Evolutionary conservation across 352 stramenopile species (phyloP).

Genomic region (Phytophthora gonapodyides): DNA sequence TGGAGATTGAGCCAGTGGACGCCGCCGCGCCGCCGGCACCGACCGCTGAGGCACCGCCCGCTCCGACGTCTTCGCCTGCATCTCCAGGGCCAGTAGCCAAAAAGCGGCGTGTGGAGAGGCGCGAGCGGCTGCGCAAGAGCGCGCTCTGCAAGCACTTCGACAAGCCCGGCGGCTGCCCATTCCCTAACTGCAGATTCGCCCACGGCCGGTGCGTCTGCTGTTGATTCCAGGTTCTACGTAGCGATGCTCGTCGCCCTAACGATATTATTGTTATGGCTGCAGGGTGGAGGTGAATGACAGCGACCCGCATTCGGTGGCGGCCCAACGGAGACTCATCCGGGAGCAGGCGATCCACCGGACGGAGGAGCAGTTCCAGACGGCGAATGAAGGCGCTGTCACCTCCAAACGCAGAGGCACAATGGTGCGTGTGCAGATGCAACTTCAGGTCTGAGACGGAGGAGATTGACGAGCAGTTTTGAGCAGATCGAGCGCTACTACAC

Average conservation of each 20-base stretch:
- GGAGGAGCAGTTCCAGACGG: slow-evolving; percentile 67
- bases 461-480: background rate
- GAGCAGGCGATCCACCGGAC: slow-evolving; percentile 69
- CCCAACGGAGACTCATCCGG: slow-evolving; percentile 80
- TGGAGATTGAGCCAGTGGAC: slow-evolving; percentile 20
- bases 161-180: slow-evolving; percentile 82
- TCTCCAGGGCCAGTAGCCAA: slow-evolving; percentile 40
- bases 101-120: slow-evolving; percentile 67
- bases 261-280: slow-evolving; percentile 2
- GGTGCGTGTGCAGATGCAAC: slow-evolving; percentile 34
- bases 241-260: background rate
- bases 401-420: slow-evolving; percentile 70
- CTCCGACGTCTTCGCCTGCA: slow-evolving; percentile 3
- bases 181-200: slow-evolving; percentile 83
- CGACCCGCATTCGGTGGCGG: slow-evolving; percentile 58
- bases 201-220: slow-evolving; percentile 54
- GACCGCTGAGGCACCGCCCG: background rate
- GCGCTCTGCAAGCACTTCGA: slow-evolving; percentile 88
- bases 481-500: slow-evolving; percentile 90
- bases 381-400: slow-evolving; percentile 37
- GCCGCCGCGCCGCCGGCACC: slow-evolving; percentile 8
- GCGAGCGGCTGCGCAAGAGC: slow-evolving; percentile 75
- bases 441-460: background rate
- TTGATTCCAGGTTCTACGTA: background rate
- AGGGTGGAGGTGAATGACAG: slow-evolving; percentile 66